Conservation (phyloP, 305 asterid genomes). For the Fraxinus greggii region DNA sequence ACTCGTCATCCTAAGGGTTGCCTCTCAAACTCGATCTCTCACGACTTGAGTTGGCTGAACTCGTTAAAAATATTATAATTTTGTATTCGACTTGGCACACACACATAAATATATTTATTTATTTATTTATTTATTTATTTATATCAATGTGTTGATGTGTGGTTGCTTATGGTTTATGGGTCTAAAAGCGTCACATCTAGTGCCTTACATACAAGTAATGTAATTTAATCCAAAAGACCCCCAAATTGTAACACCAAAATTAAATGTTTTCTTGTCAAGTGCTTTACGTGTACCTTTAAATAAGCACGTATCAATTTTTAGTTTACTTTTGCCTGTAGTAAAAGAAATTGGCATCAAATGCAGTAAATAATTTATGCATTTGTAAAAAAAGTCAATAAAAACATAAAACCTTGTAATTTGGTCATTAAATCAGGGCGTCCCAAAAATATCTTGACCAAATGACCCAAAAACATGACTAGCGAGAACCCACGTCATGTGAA, state of each 20-base stretch:
- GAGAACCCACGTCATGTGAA: neutral
- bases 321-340: neutral
- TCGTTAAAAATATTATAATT: too few relatives aligned
- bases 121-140: too few relatives aligned
- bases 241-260: constrained; percentile 4
- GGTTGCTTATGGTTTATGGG: too few relatives aligned
- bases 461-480: neutral
- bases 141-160: too few relatives aligned
- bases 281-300: constrained; percentile 10
- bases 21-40: neutral
- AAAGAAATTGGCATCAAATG: too few relatives aligned
- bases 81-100: too few relatives aligned
- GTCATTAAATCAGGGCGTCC: neutral
- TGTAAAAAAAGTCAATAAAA: too few relatives aligned
- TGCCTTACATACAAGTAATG: too few relatives aligned
- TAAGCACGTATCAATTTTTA: neutral
- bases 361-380: too few relatives aligned
- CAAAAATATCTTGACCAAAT: neutral
- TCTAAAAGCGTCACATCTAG: too few relatives aligned
- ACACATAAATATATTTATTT: too few relatives aligned
- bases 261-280: constrained; percentile 12
- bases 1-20: neutral
- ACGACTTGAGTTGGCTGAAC: neutral
- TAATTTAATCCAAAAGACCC: neutral
- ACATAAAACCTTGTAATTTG: neutral